Percentiles rank a stretch among this genome's conserved stretches.
phyloP scores from a whole-genome alignment of 768 basidiomycete species.

The Leccinum disarticulatum region DNA sequence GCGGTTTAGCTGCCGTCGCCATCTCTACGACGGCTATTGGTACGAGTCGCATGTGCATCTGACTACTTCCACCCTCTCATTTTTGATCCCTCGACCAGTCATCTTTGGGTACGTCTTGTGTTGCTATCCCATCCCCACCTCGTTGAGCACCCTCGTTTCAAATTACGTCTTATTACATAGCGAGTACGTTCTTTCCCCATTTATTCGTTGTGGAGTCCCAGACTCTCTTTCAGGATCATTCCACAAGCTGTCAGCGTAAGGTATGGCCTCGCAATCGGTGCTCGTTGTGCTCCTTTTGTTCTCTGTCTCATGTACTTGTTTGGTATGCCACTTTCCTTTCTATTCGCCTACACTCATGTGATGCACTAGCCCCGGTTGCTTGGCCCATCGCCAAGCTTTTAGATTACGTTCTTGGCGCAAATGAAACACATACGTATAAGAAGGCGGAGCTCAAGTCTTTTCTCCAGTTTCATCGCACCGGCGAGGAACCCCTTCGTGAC shows the following conservation, averaged over 20 bases:
- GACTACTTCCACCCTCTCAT: not conserved
- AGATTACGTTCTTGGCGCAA: conserved; percentile 74
- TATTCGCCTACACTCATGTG: not conserved
- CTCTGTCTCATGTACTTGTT: conserved; percentile 68
- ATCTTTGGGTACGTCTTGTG: conserved; percentile 68
- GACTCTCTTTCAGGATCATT: conserved; percentile 47
- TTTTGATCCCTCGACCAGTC: conserved; percentile 40
- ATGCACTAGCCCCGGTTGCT: conserved; percentile 64
- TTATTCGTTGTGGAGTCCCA: not conserved
- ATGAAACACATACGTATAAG: conserved; percentile 75
- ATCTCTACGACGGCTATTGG: conserved; percentile 67
- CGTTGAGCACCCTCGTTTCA: not conserved
- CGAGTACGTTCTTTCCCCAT: conserved; percentile 31
- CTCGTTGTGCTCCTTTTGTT: conserved; percentile 74
- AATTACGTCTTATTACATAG: conserved; percentile 24
- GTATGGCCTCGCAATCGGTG: conserved; percentile 80
- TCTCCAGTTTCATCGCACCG: conserved; percentile 75
- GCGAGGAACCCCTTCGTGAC: conserved; percentile 72
- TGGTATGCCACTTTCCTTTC: conserved; percentile 23
- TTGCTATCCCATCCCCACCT: not conserved
- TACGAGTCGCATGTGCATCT: conserved; percentile 30
- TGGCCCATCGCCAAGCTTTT: conserved; percentile 72
- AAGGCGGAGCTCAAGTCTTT: conserved; percentile 81
- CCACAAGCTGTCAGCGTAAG: conserved; percentile 74
- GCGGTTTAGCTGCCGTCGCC: conserved; percentile 71